Base-by-base conservation (phyloP, 371 early-diverging fungal genomes). In the Circinella minor region DNA sequence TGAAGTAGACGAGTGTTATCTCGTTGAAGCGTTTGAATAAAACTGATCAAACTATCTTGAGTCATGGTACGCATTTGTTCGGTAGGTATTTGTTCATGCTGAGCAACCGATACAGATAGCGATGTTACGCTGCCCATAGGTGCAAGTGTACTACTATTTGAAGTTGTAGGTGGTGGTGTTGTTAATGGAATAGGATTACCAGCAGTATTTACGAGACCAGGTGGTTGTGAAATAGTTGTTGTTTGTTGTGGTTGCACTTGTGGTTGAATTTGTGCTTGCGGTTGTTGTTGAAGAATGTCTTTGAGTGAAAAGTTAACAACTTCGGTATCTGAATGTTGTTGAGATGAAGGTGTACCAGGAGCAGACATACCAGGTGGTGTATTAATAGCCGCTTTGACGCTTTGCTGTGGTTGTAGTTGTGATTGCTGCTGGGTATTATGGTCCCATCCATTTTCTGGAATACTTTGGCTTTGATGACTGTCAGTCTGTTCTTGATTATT, bases 401-500 rank as follows among this genome's bases (percentile, higher is more conserved):
- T 14, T 38, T 65, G 18, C 10, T 54, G n/a, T 36, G 27, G 27
- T 27, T 65, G 54, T 18, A 47, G 46, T 18, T 63, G 38, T 48
- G 27, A 48, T 11, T 46, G 63, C 15, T 63, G 46, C 9, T 47
- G 43, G 0, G 63, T 47, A 39, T 55, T 65, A 18, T 34, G 49
- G 48, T 55, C 39, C 67, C 67, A 67, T 57, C 67, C 67, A 60
- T 47, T 38, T n/a, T 18, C 36, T 20, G 37, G 67, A 65, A 37
- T 36, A n/a, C 43, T 43, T 17, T 17, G 8, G 39, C 39, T 36
- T 62, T 62, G 65, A 14, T 86, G 65, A 34, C 86, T 80, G 34
- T 65, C 27, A 14, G 34, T 37, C 34, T 55, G n/a, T 9, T 65
- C 18, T 36, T 36, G 47, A 17, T 49, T 49, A 36, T 51, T 65